A percentile compares a stretch with the other conserved stretches of the same genome.
These are phyloP conservation scores for Metschnikowia borealis DNA, from an alignment of 805 yeast genomes.

Conservation along the genomic window DNA sequence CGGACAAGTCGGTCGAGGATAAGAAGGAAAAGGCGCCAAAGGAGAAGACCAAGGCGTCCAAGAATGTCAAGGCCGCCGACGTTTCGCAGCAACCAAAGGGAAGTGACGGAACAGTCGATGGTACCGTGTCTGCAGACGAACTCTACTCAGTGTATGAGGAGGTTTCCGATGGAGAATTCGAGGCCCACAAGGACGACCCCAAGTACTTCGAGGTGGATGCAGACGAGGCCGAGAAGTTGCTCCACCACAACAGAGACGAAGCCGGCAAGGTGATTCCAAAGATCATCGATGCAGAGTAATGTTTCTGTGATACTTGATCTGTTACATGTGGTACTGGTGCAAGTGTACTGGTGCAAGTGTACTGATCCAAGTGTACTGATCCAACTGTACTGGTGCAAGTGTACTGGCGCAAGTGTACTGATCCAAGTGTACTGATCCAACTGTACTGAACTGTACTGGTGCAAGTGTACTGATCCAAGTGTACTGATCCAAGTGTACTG, in stretches of 20 bases:
- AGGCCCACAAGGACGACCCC: conserved; percentile 44
- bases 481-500: too few relatives aligned
- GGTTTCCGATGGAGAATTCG: conserved; percentile 45
- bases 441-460: too few relatives aligned
- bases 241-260: conserved; percentile 11
- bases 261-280: conserved; percentile 2
- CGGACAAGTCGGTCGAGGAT: background rate
- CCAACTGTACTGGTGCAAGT: too few relatives aligned
- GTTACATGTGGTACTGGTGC: too few relatives aligned
- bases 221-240: conserved; percentile 16
- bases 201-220: conserved; percentile 40
- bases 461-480: too few relatives aligned
- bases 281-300: background rate
- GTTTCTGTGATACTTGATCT: too few relatives aligned
- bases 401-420: too few relatives aligned
- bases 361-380: too few relatives aligned
- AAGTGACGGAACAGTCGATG: conserved; percentile 11
- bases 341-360: too few relatives aligned
- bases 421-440: too few relatives aligned
- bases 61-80: conserved; percentile 8
- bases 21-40: conserved; percentile 1
- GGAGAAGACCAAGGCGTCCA: conserved; percentile 1
- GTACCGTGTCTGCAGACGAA: conserved; percentile 14
- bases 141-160: conserved; percentile 40
- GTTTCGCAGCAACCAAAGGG: conserved; percentile 8